Conservation (phyloP, 768 basidiomycete species). For the Lentinus brumalis region DNA sequence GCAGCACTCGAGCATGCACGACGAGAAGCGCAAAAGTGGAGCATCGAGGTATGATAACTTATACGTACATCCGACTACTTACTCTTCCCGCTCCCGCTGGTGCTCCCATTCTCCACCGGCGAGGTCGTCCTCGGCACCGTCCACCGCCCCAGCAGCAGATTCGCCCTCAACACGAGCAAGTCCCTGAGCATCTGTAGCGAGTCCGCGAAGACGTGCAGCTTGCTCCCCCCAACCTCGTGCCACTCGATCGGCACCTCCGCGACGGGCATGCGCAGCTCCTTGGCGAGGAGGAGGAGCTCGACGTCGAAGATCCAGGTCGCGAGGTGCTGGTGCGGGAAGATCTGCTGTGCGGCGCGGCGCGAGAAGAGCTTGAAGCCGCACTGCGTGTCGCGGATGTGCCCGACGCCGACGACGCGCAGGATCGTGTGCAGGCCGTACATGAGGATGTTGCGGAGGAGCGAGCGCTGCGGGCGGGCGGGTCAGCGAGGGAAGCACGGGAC, state of each 20-base stretch:
- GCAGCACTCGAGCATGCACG: too few species aligned
- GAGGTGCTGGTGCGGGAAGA: constrained; percentile 72
- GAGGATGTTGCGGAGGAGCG: constrained; percentile 82
- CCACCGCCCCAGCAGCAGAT: constrained; percentile 83
- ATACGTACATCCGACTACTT: too few species aligned
- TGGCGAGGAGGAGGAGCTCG: too few species aligned
- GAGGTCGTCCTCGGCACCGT: constrained; percentile 30
- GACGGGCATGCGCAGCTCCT: too few species aligned
- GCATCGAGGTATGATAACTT: too few species aligned
- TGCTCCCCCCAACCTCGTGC: constrained; percentile 94
- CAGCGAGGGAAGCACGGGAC: background rate
- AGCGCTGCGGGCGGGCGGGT: constrained; percentile 57
- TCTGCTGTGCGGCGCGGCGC: constrained; percentile 72
- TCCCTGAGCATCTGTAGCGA: constrained; percentile 90
- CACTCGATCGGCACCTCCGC: constrained; percentile 85
- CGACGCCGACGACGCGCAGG: constrained; percentile 85
- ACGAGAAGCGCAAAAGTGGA: too few species aligned
- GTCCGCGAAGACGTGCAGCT: constrained; percentile 83
- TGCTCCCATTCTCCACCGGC: background rate
- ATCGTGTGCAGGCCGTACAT: constrained; percentile 95
- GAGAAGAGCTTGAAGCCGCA: constrained; percentile 98
- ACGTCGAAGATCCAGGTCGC: too few species aligned
- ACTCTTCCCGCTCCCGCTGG: too few species aligned
- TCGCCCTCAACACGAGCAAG: constrained; percentile 79
- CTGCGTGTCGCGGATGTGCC: constrained; percentile 91